Percentiles rank a stretch among this genome's conserved stretches.
Evolutionary conservation across 768 basidiomycete species (phyloP).

Genomic region (Boletus eberwhitei): DNA sequence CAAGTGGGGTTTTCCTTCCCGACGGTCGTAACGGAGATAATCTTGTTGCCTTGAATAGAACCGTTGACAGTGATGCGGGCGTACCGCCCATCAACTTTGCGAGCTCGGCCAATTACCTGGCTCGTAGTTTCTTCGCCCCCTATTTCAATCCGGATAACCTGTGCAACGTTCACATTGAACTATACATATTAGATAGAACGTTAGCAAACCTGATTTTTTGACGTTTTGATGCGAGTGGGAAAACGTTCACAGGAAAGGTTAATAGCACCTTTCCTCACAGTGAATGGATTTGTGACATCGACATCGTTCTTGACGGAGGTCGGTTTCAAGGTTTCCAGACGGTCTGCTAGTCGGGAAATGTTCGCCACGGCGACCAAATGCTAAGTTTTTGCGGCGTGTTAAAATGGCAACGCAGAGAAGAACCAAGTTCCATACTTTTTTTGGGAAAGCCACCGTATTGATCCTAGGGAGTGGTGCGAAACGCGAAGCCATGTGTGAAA

Average conservation of each 20-base stretch:
- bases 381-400: conserved; percentile 24
- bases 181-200: neutral
- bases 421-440: conserved; percentile 24
- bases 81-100: conserved; percentile 35
- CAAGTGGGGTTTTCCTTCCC: conserved; percentile 54
- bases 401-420: neutral
- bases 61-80: conserved; percentile 30
- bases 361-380: conserved; percentile 45
- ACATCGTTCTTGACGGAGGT: conserved; percentile 42
- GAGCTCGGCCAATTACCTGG: conserved; percentile 21
- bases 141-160: conserved; percentile 24
- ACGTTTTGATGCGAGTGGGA: conserved; percentile 40
- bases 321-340: conserved; percentile 49
- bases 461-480: conserved; percentile 19
- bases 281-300: conserved; percentile 18
- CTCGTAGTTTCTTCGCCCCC: neutral
- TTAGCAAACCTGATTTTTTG: conserved; percentile 38
- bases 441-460: conserved; percentile 26
- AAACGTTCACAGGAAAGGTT: conserved; percentile 40
- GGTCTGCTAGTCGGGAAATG: conserved; percentile 42
- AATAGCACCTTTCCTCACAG: conserved; percentile 28
- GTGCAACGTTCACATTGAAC: neutral
- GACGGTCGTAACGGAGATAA: conserved; percentile 42
- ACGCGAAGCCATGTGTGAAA: conserved; percentile 17
- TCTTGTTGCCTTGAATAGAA: conserved; percentile 11